phyloP scores from a whole-genome alignment of 2,329 filamentous ascomycete genomes.

The Trichoderma harzianum region DNA sequence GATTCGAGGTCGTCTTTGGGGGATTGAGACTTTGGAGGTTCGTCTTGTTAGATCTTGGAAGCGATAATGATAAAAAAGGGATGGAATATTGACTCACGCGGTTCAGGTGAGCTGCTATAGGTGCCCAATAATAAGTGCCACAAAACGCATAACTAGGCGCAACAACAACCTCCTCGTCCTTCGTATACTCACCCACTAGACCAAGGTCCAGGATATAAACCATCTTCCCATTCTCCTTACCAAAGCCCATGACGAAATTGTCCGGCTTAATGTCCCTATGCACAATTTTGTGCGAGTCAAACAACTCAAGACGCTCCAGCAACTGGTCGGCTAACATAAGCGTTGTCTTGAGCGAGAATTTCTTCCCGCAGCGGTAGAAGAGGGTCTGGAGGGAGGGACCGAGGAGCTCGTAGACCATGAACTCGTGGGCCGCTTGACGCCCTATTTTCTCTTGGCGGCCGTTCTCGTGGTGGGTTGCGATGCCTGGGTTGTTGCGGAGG shows the following conservation, averaged over 20 bases:
- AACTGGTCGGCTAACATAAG: conserved; percentile 25
- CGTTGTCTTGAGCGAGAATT: conserved; percentile 26
- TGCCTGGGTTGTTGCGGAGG: conserved; percentile 22
- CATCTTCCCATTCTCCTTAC: conserved; percentile 20
- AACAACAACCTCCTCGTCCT: background rate
- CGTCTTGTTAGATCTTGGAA: background rate
- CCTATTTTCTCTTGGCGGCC: conserved; percentile 18
- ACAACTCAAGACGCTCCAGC: conserved; percentile 21
- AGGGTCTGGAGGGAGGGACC: conserved; percentile 69
- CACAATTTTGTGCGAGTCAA: conserved; percentile 21
- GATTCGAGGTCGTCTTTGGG: conserved; percentile 21
- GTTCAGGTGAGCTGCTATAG: background rate
- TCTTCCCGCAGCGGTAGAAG: conserved; percentile 31
- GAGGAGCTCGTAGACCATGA: conserved; percentile 27
- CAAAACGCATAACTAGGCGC: background rate
- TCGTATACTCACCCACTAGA: conserved; percentile 16
- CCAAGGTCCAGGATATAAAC: conserved; percentile 25
- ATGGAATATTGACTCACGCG: background rate
- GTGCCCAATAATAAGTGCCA: background rate
- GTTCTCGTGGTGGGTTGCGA: conserved; percentile 24
- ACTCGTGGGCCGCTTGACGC: conserved; percentile 19
- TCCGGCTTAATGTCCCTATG: conserved; percentile 27
- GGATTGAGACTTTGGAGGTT: background rate
- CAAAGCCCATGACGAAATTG: conserved; percentile 25
- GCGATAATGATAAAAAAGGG: background rate